Base-by-base conservation (phyloP, 202 grass and related monocot genomes). In the Panicum virgatum region DNA sequence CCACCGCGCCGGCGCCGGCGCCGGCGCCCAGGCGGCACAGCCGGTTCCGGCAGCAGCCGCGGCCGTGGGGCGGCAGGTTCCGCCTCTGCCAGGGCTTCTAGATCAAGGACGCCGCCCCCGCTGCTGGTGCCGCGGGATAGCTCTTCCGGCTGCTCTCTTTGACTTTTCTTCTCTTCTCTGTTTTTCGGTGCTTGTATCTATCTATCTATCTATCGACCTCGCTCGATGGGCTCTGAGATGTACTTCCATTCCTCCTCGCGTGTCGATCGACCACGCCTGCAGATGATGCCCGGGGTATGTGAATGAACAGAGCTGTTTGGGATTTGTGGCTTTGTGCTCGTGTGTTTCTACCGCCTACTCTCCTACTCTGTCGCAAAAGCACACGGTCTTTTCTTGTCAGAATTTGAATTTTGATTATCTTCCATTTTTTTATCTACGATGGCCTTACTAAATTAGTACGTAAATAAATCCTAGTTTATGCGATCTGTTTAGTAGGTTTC, bases 271-370 rank as follows among this genome's bases (percentile, higher is more conserved):
- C 72, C 52, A 23, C 39, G n/a, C 10, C 39, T 50, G 54, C 68
- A 60, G 86, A n/a, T 74, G 79, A 75, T 90, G 69, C 88, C 88
- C 14, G 83, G 88, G 88, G 88, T 63, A 90, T 86, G 88, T 83
- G 88, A 90, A 90, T 90, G 83, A 90, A 80, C 88, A 83, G 88
- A 83, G 88, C 75, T 62, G 20, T 79, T 45, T 46, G 19, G 43
- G 26, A 8, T 75, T 77, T 37, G 26, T 19, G 57, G 2, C 25
- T 6, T 5, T 70, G 23, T 46, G 50, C 27, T 8, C 58, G 40
- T 74, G n/a, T n/a, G 38, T 51, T 58, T 9, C 12, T 34, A 30
- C n/a, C n/a, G n/a, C n/a, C n/a, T n/a, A n/a, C n/a, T 23, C 27
- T 32, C 29, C 39, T 5, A 22, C 52, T 54, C 43, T 29, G 27